These are phyloP conservation scores for Plantago elongata DNA, from an alignment of 257 asterid species.

Conservation along the genomic window DNA sequence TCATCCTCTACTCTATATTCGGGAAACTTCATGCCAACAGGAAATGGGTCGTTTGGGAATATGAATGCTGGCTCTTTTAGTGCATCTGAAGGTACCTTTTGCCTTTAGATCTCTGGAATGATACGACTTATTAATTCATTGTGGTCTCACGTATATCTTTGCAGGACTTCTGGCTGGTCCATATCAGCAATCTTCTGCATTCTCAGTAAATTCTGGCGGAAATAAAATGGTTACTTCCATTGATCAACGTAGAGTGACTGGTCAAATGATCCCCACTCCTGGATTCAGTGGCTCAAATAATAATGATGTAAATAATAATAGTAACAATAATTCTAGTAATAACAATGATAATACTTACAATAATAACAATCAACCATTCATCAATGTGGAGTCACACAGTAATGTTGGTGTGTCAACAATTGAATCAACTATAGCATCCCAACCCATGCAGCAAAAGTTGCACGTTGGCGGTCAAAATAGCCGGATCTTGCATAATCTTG, in stretches of 20 bases:
- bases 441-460: conserved; percentile 71
- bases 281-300: conserved; percentile 56
- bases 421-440: conserved; percentile 57
- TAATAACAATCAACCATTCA: conserved; percentile 40
- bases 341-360: conserved; percentile 36
- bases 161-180: conserved; percentile 68
- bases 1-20: conserved; percentile 56
- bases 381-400: conserved; percentile 54
- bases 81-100: conserved; percentile 45
- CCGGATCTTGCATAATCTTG: conserved; percentile 71
- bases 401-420: conserved; percentile 48
- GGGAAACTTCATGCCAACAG: conserved; percentile 52
- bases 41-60: conserved; percentile 49
- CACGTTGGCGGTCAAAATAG: conserved; percentile 73
- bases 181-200: conserved; percentile 63
- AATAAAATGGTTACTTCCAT: conserved; percentile 52
- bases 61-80: conserved; percentile 46
- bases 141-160: conserved; percentile 25
- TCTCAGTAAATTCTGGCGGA: conserved; percentile 54
- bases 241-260: conserved; percentile 66
- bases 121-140: conserved; percentile 19
- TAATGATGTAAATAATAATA: conserved; percentile 37
- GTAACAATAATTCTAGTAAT: conserved; percentile 39
- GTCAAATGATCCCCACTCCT: conserved; percentile 98
- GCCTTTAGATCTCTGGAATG: conserved; percentile 9